Conservation (phyloP, 2,329 filamentous ascomycete species). For the Myriosclerotinia duriaeana region DNA sequence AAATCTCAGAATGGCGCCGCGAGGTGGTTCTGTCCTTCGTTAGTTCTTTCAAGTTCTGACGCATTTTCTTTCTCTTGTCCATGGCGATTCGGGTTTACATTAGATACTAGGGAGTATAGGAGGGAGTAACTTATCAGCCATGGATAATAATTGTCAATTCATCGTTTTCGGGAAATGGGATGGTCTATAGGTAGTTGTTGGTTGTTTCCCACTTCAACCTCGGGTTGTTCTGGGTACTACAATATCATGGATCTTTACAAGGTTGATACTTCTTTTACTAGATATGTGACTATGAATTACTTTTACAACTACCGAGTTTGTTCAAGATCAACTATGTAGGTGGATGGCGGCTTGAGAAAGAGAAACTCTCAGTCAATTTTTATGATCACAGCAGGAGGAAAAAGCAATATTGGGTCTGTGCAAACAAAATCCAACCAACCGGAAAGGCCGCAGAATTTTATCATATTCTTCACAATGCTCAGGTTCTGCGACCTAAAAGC, state of each 20-base stretch:
- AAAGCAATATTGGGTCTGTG: slow-evolving; percentile 7
- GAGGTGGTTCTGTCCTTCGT: slow-evolving; percentile 11
- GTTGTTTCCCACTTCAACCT: neutral
- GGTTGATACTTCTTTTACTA: neutral
- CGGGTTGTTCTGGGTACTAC: slow-evolving; percentile 2
- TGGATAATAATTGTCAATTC: slow-evolving; percentile 9
- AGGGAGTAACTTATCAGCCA: slow-evolving; percentile 3
- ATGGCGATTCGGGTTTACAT: neutral
- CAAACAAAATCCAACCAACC: neutral
- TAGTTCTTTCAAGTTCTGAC: slow-evolving; percentile 1
- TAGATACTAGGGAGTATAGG: neutral
- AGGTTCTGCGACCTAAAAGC: neutral
- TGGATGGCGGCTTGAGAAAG: neutral
- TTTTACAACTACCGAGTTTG: neutral
- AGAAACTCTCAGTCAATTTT: neutral
- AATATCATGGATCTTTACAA: neutral
- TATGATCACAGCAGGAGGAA: neutral
- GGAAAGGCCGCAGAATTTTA: neutral
- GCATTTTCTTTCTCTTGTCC: neutral
- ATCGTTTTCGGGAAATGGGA: neutral
- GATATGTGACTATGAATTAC: neutral
- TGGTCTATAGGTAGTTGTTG: slow-evolving; percentile 5
- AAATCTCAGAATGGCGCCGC: neutral
- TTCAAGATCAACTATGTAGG: neutral
- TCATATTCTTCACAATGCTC: slow-evolving; percentile 8